phyloP scores from a whole-genome alignment of 257 asterid species.

The Solanum neorickii region DNA sequence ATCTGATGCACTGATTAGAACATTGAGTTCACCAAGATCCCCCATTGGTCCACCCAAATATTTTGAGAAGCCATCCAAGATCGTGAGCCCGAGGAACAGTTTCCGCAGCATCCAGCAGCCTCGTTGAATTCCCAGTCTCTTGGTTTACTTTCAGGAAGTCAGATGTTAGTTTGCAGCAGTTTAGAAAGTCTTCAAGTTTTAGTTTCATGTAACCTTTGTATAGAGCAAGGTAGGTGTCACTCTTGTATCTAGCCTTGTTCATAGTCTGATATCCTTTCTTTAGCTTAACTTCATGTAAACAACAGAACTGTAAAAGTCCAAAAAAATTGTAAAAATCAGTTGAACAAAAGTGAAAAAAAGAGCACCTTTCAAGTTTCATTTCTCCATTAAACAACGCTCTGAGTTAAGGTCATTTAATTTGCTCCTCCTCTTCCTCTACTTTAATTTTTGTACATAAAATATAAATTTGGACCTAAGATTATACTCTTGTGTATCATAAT shows the following conservation, averaged over 20 bases:
- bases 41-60: conserved; percentile 27
- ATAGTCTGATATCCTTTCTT: conserved; percentile 34
- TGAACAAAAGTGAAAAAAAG: neutral
- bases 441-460: neutral
- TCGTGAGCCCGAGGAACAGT: conserved; percentile 46
- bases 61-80: conserved; percentile 66
- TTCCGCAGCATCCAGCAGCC: conserved; percentile 93
- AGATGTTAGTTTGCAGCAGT: conserved; percentile 13
- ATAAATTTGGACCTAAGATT: neutral
- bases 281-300: conserved; percentile 8
- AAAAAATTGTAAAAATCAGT: neutral
- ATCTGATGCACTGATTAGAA: conserved; percentile 31
- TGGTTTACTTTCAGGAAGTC: neutral
- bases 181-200: neutral
- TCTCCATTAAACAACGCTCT: neutral
- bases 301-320: neutral
- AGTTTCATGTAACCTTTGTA: conserved; percentile 40
- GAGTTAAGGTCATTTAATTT: neutral
- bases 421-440: neutral
- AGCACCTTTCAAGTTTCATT: neutral
- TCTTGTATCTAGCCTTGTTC: conserved; percentile 60
- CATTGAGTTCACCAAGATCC: conserved; percentile 18
- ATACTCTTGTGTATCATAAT: neutral
- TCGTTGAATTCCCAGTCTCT: conserved; percentile 26
- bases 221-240: conserved; percentile 65